Evolutionary conservation across 345 rosid species (phyloP).

Genomic region (Heritiera fomes): DNA sequence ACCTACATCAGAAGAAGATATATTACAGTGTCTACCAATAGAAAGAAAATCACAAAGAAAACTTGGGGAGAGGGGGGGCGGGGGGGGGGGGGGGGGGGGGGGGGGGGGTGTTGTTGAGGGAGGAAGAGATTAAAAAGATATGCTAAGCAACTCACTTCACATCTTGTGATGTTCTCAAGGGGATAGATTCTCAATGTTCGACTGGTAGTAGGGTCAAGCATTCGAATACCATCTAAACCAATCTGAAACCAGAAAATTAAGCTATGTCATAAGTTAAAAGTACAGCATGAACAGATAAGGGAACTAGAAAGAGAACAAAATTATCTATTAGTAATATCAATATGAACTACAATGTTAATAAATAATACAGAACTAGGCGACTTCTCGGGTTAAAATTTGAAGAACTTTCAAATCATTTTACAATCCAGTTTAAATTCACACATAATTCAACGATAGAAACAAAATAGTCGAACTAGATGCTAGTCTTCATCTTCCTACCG

Average conservation of each 20-base stretch:
- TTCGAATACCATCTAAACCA: slow-evolving; percentile 95
- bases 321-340: neutral
- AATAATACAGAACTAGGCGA: neutral
- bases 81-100: no score
- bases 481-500: neutral
- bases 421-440: neutral
- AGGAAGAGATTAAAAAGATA: neutral
- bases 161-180: slow-evolving; percentile 87
- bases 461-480: neutral
- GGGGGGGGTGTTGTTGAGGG: no score
- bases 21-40: neutral
- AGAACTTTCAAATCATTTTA: slow-evolving; percentile 2
- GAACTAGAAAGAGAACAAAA: neutral
- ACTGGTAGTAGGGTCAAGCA: slow-evolving; percentile 90
- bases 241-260: slow-evolving; percentile 47
- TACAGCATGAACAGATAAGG: neutral
- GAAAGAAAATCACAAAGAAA: neutral
- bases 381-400: no score
- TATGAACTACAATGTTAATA: neutral
- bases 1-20: slow-evolving; percentile 40
- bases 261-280: neutral
- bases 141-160: slow-evolving; percentile 62
- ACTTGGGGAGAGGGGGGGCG: neutral
- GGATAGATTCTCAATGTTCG: slow-evolving; percentile 94
- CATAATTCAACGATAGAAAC: neutral